Base-by-base conservation (phyloP, 2,329 filamentous ascomycete species). In the Talaromyces sp. region DNA sequence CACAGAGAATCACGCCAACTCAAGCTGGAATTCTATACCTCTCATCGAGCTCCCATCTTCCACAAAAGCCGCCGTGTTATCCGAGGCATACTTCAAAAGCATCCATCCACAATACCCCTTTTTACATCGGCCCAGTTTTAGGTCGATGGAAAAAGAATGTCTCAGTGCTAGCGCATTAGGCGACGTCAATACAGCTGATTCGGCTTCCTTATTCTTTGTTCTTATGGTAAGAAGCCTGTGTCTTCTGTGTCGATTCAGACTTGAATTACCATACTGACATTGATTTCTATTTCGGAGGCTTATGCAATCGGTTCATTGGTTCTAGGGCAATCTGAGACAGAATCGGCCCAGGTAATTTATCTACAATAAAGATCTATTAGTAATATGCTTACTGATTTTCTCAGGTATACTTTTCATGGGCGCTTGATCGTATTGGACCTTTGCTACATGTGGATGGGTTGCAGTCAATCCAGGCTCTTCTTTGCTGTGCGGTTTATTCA, bases 61-160 rank as follows among this genome's bases (percentile, higher is more conserved):
- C 1, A 46, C 44, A 5, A 40, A 55, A 4, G 54, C 50, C 1
- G 45, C 53, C 10, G 54, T 40, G 35, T 55, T 69, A 39, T 63
- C 66, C 1, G 55, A 60, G 36, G 71, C 72, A 3, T 75, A 72
- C 49, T 75, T 75, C 47, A 56, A 69, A 29, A 70, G 72, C 19
- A 70, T 75, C 10, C 71, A 75, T 36, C 57, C 68, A 0, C 71
- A 75, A 44, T 75, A 73, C 42, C 71, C 71, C 0, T 74, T 75
- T 45, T 56, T 75, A 1, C 73, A 75, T 49, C 55, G 64, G 14
- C 66, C 65, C 3, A 75, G 70, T 0, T 71, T 72, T 42, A 47
- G 55, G 3, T 10, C 20, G 1, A 71, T 68, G 70, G 70, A 75
- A 41, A 54, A 61, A 13, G 47, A 58, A 11, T 62, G 67, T 9